A percentile compares a stretch with the other conserved stretches of the same genome.
phyloP scores from a whole-genome alignment of 2,329 filamentous ascomycete species.

The Curvularia lunata region DNA sequence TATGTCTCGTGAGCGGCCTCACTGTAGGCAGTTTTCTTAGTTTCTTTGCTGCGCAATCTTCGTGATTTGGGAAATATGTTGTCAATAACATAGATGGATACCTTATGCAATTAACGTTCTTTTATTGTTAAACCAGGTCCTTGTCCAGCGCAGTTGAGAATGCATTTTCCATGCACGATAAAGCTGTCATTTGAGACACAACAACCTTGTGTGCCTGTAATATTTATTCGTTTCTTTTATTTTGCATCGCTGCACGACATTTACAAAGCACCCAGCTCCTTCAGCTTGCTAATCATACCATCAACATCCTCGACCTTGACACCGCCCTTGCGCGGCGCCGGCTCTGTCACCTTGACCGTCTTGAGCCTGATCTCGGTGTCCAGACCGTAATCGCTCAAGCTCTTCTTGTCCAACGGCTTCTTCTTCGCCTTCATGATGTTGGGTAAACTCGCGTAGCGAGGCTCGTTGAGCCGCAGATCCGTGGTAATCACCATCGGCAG shows the following conservation, averaged over 20 bases:
- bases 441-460: constrained; percentile 90
- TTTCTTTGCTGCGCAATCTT: constrained; percentile 67
- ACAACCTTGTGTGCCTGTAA: background rate
- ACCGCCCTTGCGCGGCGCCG: constrained; percentile 84
- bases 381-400: constrained; percentile 75
- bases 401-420: constrained; percentile 96
- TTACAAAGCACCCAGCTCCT: constrained; percentile 91
- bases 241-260: background rate
- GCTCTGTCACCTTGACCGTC: constrained; percentile 89
- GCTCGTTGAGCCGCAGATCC: constrained; percentile 92
- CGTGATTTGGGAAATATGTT: background rate
- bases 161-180: background rate
- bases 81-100: background rate
- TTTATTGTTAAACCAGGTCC: background rate
- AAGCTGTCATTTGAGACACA: background rate
- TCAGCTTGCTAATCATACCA: constrained; percentile 90
- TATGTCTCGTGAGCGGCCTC: constrained; percentile 85
- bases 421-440: constrained; percentile 99
- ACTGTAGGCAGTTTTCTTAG: constrained; percentile 86
- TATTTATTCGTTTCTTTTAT: background rate
- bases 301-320: constrained; percentile 98
- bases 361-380: constrained; percentile 79
- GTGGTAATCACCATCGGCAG: constrained; percentile 95
- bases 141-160: background rate
- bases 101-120: background rate